A percentile compares a stretch with the other conserved stretches of the same genome.
phyloP scores from a whole-genome alignment of 345 rosid species.

The Viola odorata region DNA sequence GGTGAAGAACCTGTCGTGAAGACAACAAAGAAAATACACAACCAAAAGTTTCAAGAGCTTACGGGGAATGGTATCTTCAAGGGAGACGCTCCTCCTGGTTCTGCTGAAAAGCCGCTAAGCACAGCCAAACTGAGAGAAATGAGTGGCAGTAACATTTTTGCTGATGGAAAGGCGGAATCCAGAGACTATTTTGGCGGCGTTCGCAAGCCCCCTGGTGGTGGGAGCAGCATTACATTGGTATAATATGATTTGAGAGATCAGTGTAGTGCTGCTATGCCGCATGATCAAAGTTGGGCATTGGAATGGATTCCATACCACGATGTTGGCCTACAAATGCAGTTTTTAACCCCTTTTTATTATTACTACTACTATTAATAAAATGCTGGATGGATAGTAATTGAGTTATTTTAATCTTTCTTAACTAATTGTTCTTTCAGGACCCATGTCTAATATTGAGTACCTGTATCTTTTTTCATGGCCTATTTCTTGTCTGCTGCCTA shows the following conservation, averaged over 20 bases:
- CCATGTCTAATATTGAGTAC: too few relatives aligned
- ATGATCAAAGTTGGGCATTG: too few relatives aligned
- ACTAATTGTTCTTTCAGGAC: too few relatives aligned
- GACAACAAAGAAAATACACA: slow-evolving; percentile 81
- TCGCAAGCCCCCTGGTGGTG: slow-evolving; percentile 97
- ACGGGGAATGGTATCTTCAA: slow-evolving; percentile 84
- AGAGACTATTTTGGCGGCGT: slow-evolving; percentile 91
- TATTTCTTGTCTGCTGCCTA: too few relatives aligned
- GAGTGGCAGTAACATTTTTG: slow-evolving; percentile 76
- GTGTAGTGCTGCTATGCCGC: too few relatives aligned
- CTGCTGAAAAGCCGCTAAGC: slow-evolving; percentile 63
- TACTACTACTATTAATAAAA: slow-evolving; percentile 24
- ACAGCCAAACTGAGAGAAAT: slow-evolving; percentile 73
- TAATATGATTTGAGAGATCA: slow-evolving; percentile 27
- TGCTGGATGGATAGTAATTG: slow-evolving; percentile 11
- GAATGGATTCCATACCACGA: too few relatives aligned
- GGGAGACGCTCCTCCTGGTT: slow-evolving; percentile 44
- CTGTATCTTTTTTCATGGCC: too few relatives aligned
- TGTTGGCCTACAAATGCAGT: too few relatives aligned
- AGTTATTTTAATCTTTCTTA: neutral
- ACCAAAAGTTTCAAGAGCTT: slow-evolving; percentile 70
- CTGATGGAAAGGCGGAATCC: slow-evolving; percentile 81
- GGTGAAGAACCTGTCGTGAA: slow-evolving; percentile 41
- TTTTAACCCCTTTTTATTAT: slow-evolving; percentile 3
- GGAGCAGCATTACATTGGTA: slow-evolving; percentile 89